Conservation (phyloP, 805 yeast species). For the Candida anglica region DNA sequence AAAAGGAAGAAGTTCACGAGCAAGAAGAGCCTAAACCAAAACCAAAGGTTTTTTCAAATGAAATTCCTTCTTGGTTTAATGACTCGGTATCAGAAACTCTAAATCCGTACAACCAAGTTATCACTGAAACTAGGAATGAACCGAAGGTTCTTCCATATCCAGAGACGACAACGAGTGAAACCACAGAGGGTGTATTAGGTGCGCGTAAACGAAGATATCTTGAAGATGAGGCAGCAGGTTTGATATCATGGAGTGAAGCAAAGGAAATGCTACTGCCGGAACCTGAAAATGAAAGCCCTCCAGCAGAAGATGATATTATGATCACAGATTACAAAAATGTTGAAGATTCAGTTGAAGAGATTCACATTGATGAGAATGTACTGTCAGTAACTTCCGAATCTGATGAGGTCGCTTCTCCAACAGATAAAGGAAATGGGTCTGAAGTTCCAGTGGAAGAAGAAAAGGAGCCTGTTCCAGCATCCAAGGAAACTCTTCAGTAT, state of each 20-base stretch:
- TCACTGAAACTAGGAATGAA: too few species aligned
- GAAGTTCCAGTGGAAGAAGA: slow-evolving; percentile 2
- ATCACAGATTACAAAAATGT: slow-evolving; percentile 3
- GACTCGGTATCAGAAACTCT: too few species aligned
- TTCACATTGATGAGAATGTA: slow-evolving; percentile 1
- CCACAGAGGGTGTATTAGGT: background rate
- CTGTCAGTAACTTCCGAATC: slow-evolving; percentile 2
- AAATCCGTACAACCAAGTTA: too few species aligned
- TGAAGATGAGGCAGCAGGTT: slow-evolving; percentile 45
- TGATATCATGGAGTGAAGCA: slow-evolving; percentile 50
- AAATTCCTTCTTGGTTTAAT: too few species aligned
- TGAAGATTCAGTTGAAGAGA: slow-evolving; percentile 1
- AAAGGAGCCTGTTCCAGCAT: slow-evolving; percentile 1
- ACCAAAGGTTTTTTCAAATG: too few species aligned
- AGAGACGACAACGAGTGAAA: too few species aligned
- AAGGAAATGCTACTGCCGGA: slow-evolving; percentile 20
- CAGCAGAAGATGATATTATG: slow-evolving; percentile 9
- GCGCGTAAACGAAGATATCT: slow-evolving; percentile 9
- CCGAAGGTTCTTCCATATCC: too few species aligned
- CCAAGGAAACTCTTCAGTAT: slow-evolving; percentile 41
- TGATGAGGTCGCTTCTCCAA: slow-evolving; percentile 2
- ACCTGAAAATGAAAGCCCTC: too few species aligned
- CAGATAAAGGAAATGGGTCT: slow-evolving; percentile 7
- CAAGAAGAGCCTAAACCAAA: too few species aligned
- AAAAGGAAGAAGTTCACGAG: too few species aligned